Evolutionary conservation across 495 filamentous ascomycete species (phyloP), one percentile per base, ranked within the genome.

Genomic region (Hypoxylon trugodes): DNA sequence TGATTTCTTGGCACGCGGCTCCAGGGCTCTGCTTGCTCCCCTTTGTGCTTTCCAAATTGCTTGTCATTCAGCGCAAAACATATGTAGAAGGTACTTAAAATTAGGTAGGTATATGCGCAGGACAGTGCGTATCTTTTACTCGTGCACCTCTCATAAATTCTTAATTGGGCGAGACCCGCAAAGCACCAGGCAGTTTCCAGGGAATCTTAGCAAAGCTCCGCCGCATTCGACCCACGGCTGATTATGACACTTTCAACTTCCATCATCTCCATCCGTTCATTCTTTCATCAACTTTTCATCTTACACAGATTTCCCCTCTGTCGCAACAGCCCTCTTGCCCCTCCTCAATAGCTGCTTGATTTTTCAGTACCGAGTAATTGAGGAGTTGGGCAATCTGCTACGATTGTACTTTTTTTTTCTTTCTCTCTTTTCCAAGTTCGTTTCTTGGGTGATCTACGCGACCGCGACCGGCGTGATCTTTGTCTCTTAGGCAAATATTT

Each of bases 1-100:
- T 26, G 4, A 19, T 50, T 43, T 43, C 56, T 59, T 65, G 54
- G 61, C 61, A 59, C 46, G 53, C 51, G 46, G 52, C 52, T 57
- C 37, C n/a, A n/a, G n/a, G n/a, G n/a, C n/a, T 51, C 37, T n/a
- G 32, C 47, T 13, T 28, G 36, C 22, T 24, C 40, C 12, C 42
- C 43, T 38, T 48, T 58, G 13, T n/a, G 15, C 10, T 47, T 57
- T 35, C 37, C 36, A 56, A 37, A 56, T 56, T 46, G 19, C 40
- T 41, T 15, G 42, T 18, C 41, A 25, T 26, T 26, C 4, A 45
- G 13, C 13, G 15, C 32, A 12, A 35, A 35, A n/a, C 13, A 35
- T n/a, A 8, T 4, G 38, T 24, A 45, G 26, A 45, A 45, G 13
- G 38, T 19, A 42, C 38, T 1, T 19, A 3, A 8, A 40, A 2